Evolutionary conservation across 805 yeast species (phyloP).

Genomic region (Starmerella lactis-condensi): DNA sequence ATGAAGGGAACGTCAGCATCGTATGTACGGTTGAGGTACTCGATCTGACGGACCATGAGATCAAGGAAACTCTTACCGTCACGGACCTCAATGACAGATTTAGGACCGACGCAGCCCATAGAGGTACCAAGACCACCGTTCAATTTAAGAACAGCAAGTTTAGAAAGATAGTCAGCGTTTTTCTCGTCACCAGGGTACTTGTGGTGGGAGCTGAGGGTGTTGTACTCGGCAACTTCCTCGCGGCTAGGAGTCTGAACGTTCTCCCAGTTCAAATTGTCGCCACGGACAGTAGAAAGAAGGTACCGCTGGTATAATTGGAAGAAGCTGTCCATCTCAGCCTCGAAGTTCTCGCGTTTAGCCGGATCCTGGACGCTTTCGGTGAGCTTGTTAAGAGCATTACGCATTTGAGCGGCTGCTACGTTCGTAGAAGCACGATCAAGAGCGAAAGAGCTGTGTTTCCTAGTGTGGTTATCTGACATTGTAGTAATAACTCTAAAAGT

Average conservation of each 20-base stretch:
- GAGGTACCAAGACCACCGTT: constrained; percentile 98
- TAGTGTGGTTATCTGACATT: constrained; percentile 5
- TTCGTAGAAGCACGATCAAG: constrained; percentile 89
- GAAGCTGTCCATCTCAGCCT: constrained; percentile 83
- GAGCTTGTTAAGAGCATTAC: constrained; percentile 78
- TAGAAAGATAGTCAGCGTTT: constrained; percentile 35
- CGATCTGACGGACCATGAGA: constrained; percentile 89
- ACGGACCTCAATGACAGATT: constrained; percentile 93
- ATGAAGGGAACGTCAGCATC: constrained; percentile 88
- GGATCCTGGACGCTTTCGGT: constrained; percentile 56
- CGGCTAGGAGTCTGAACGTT: constrained; percentile 78
- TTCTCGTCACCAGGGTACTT: constrained; percentile 19
- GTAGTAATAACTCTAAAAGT: too few species aligned
- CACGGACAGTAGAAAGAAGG: constrained; percentile 71
- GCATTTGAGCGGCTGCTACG: constrained; percentile 94
- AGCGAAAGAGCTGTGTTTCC: constrained; percentile 28
- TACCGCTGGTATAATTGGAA: constrained; percentile 87
- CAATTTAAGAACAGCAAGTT: constrained; percentile 85
- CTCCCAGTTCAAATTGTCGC: constrained; percentile 80
- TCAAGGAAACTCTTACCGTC: constrained; percentile 96
- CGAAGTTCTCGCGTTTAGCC: constrained; percentile 36
- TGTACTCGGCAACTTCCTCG: constrained; percentile 75
- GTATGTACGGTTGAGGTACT: constrained; percentile 73
- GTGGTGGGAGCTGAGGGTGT: constrained; percentile 28
- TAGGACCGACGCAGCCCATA: constrained; percentile 99